Evolutionary conservation across 768 basidiomycete species (phyloP), one percentile per base, ranked within the genome.

Genomic region (Collybia nuda): DNA sequence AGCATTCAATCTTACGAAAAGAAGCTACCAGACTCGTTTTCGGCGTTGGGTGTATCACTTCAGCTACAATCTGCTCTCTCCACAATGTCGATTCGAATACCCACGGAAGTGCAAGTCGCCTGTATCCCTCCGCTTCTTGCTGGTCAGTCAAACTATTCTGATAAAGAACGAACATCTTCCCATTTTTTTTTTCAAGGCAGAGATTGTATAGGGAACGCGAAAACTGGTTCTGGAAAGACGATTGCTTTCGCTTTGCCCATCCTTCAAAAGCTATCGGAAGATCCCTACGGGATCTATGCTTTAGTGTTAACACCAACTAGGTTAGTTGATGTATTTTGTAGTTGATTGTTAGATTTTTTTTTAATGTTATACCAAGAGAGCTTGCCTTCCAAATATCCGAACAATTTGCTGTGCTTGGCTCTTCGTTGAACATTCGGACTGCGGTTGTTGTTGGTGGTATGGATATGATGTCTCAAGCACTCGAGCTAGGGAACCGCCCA

Each of bases 171-270:
- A 28, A 18, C 48, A 22, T n/a, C n/a, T n/a, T n/a, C n/a, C 18
- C 48, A 44, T 22, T 28, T 43, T 7, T 3, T 11, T 32, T 24
- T 47, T 17, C 26, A 68, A 93, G 96, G 96, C 35, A 81, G 87
- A 62, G 96, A 99, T 67, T 98, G 95, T 66, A 92, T 99, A 51
- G 97, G 97, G 8, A 94, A 96, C 56, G 94, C 97, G 1, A 95
- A 98, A 71, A 99, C 97, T 0, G 97, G 97, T 46, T 94, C 92
- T 1, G 96, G 96, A 60, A 99, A 99, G 72, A 99, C 97, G 0
- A 84, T 99, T 51, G 95, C 97, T 0, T 99, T 99, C 58, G 97
- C 96, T 1, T 69, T 98, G 5, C 97, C 97, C 4, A 98, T 98
- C 49, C 74, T 98, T 6, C 93, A 99, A 66, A 82, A 82, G 59